Evolutionary conservation across 208 protist genomes (phyloP), one percentile per base, ranked within the genome.

Genomic region (Wallacemonas collosoma): DNA sequence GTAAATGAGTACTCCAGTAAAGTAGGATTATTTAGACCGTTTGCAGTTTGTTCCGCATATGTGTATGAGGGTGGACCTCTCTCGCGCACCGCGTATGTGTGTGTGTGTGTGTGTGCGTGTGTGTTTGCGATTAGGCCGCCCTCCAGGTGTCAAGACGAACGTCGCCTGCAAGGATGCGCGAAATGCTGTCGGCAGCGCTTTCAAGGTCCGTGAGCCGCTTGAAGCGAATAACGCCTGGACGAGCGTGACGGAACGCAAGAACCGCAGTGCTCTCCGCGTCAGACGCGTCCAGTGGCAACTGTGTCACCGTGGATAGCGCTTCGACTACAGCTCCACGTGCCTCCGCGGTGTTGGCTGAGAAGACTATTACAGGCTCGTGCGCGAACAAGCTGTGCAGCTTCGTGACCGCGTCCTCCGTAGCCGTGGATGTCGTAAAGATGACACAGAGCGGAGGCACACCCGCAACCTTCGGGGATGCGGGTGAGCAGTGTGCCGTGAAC

Each of bases 401-500:
- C 7, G 41, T 15, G 14, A 50, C 5, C 38, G 8, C 60, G 2
- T 5, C 43, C 9, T 65, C 60, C 15, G 60, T 50, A n/a, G 41
- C 60, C 43, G 11, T 48, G 7, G 60, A 1, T 45, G 60, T 41
- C 14, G 60, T 65, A 2, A 65, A 9, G n/a, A 65, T 6, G 11
- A 65, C 40, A 38, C 60, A 65, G 3, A 62, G 12, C 1, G 71
- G 43, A 4, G 65, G 45, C 3, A 41, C 17, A 9, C 41, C 35
- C 3, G 43, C 56, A 14, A 77, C 60, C 53, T 80, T 87, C 11
- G 45, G 64, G 7, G 83, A 57, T 5, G 62, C 38, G 12, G 86
- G 82, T 0, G 77, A 76, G 72, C 88, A 95, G 72, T 86, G 90
- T 14, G 74, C 43, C 26, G 39, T 39, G 14, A 93, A 72, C 11